Percentiles rank a stretch among this genome's conserved stretches.
phyloP scores from a whole-genome alignment of 2,329 filamentous ascomycete species.

The Epichloe sp. region DNA sequence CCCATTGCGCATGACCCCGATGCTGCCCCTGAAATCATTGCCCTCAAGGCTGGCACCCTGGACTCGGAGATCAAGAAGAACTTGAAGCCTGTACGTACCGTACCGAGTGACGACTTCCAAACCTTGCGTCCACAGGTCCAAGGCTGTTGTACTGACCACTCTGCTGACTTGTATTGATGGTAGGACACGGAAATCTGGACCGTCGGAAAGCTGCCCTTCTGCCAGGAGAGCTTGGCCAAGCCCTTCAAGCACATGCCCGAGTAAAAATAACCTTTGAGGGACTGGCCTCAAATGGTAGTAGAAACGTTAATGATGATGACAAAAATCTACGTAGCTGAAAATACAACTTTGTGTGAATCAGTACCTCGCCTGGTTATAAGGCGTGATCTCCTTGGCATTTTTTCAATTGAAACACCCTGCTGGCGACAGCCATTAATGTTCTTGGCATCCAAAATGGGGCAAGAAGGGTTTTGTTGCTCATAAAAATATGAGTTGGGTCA shows the following conservation, averaged over 20 bases:
- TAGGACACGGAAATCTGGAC: constrained; percentile 60
- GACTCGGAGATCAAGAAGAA: constrained; percentile 52
- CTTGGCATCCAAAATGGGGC: too few species aligned
- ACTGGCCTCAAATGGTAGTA: neutral
- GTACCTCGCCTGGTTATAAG: neutral
- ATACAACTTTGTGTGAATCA: neutral
- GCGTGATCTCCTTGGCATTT: too few species aligned
- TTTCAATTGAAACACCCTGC: too few species aligned
- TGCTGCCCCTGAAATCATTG: constrained; percentile 56
- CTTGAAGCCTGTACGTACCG: constrained; percentile 44
- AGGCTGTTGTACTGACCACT: too few species aligned
- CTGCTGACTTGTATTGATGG: neutral
- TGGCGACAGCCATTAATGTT: too few species aligned
- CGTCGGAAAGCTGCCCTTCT: constrained; percentile 54
- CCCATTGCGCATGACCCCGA: constrained; percentile 60
- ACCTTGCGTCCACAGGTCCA: too few species aligned
- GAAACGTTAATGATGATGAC: neutral
- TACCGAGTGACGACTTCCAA: neutral
- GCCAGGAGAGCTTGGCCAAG: constrained; percentile 50
- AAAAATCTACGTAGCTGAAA: neutral
- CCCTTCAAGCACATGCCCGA: constrained; percentile 52
- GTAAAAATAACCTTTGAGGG: constrained; percentile 18
- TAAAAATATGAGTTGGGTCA: too few species aligned
- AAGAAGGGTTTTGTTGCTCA: too few species aligned
- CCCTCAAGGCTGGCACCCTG: constrained; percentile 53